These are phyloP conservation scores for Scedosporium boydii DNA, from an alignment of 2,329 filamentous ascomycete genomes.

Conservation along the genomic window DNA sequence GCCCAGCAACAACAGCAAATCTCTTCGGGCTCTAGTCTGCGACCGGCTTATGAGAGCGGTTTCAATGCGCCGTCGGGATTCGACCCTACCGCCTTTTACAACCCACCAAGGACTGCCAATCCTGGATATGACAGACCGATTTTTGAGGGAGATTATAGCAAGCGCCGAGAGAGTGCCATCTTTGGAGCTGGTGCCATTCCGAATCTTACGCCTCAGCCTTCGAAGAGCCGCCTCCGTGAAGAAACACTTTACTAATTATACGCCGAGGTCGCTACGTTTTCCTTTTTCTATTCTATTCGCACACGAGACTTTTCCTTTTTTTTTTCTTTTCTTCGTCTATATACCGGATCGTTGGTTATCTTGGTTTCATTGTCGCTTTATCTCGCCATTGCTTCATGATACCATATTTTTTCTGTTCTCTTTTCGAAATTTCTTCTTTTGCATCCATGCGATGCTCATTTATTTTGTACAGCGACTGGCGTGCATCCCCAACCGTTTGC, in stretches of 20 bases:
- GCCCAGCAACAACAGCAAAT: constrained; percentile 27
- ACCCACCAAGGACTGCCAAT: constrained; percentile 10
- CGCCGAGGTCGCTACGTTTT: not conserved
- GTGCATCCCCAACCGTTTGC: too few species aligned
- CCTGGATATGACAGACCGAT: constrained; percentile 15
- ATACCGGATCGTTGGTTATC: too few species aligned
- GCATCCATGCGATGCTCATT: too few species aligned
- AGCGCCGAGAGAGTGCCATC: constrained; percentile 51
- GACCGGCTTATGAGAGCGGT: constrained; percentile 36
- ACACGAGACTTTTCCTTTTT: constrained; percentile 9
- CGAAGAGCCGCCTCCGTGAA: constrained; percentile 44
- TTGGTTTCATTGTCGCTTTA: too few species aligned
- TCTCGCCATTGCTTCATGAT: too few species aligned
- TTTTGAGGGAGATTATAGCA: not conserved
- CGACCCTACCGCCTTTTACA: constrained; percentile 14
- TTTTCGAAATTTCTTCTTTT: too few species aligned
- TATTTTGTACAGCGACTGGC: too few species aligned
- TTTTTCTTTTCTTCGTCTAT: constrained; percentile 2
- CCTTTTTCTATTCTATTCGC: constrained; percentile 7
- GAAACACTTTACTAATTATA: constrained; percentile 31
- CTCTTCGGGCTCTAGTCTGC: constrained; percentile 14
- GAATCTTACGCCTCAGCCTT: constrained; percentile 25
- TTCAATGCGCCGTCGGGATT: constrained; percentile 11
- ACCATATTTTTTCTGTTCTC: too few species aligned
- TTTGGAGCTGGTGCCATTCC: constrained; percentile 37